Percentiles rank a stretch among this genome's conserved stretches.
Conservation (phyloP, 176 grass and related monocot genomes). For the Zoysia pacifica region DNA sequence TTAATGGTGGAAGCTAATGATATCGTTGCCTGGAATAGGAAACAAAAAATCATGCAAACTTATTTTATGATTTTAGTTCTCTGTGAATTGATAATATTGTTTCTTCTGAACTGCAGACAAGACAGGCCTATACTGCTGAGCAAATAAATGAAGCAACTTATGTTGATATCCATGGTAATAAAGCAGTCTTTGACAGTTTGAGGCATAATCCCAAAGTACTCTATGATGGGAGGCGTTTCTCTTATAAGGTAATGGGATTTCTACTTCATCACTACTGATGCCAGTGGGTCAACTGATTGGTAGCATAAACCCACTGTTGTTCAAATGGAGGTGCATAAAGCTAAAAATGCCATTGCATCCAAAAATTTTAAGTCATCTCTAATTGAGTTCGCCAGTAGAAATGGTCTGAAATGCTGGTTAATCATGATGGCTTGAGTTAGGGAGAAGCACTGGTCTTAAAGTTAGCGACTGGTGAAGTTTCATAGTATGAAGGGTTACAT, state of each 20-base stretch:
- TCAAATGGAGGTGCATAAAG: background rate
- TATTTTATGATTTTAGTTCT: background rate
- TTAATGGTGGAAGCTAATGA: constrained; percentile 5
- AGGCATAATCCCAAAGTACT: constrained; percentile 82
- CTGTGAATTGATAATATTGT: background rate
- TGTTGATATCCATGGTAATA: constrained; percentile 82
- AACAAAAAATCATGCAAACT: background rate
- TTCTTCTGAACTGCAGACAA: constrained; percentile 63
- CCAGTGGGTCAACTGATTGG: background rate
- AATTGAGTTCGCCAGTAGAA: background rate
- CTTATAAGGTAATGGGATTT: constrained; percentile 80
- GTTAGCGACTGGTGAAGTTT: background rate
- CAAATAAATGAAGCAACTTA: constrained; percentile 89
- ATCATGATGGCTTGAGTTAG: background rate
- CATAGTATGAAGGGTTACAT: background rate
- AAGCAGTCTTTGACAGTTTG: constrained; percentile 76
- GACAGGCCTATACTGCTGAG: constrained; percentile 68
- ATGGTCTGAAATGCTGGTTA: background rate
- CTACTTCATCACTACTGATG: background rate
- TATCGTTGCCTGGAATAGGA: background rate
- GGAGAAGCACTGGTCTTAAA: too few relatives aligned
- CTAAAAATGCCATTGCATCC: background rate
- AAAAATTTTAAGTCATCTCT: background rate
- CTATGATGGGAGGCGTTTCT: constrained; percentile 79
- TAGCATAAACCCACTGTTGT: background rate